Evolutionary conservation across 2,329 filamentous ascomycete genomes (phyloP).

Genomic region (Cladosporium sp.): DNA sequence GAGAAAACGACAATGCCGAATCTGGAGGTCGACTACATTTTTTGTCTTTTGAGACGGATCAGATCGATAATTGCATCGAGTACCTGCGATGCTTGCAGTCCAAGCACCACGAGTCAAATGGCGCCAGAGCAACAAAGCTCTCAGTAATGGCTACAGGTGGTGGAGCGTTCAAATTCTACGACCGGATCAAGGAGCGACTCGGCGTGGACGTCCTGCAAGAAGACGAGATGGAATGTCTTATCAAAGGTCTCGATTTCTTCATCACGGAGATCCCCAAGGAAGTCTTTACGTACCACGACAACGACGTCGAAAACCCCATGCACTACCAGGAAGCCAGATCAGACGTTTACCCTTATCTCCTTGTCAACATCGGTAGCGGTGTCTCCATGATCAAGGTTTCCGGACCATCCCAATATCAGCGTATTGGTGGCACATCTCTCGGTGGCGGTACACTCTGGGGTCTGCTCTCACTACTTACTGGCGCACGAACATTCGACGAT

Average conservation of each 20-base stretch:
- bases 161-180: constrained; percentile 95
- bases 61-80: constrained; percentile 88
- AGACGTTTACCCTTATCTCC: constrained; percentile 93
- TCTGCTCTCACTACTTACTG: constrained; percentile 84
- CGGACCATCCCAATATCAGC: constrained; percentile 80
- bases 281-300: constrained; percentile 94
- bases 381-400: constrained; percentile 98
- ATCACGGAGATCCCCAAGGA: constrained; percentile 96
- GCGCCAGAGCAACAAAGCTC: constrained; percentile 63
- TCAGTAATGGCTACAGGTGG: constrained; percentile 96
- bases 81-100: constrained; percentile 86
- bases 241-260: constrained; percentile 93
- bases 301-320: constrained; percentile 70
- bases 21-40: constrained; percentile 92
- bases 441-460: constrained; percentile 99
- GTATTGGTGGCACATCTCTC: constrained; percentile 91
- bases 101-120: constrained; percentile 77
- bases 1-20: constrained; percentile 63
- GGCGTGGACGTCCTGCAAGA: constrained; percentile 87
- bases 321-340: constrained; percentile 74
- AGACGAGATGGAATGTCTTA: constrained; percentile 98
- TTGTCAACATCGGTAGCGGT: constrained; percentile 97
- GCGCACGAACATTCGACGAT: constrained; percentile 93
- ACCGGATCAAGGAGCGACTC: constrained; percentile 79
- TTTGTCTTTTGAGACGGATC: constrained; percentile 92